A percentile compares a stretch with the other conserved stretches of the same genome.
phyloP scores from a whole-genome alignment of 2,329 filamentous ascomycete genomes.

The Fusarium camptoceras region DNA sequence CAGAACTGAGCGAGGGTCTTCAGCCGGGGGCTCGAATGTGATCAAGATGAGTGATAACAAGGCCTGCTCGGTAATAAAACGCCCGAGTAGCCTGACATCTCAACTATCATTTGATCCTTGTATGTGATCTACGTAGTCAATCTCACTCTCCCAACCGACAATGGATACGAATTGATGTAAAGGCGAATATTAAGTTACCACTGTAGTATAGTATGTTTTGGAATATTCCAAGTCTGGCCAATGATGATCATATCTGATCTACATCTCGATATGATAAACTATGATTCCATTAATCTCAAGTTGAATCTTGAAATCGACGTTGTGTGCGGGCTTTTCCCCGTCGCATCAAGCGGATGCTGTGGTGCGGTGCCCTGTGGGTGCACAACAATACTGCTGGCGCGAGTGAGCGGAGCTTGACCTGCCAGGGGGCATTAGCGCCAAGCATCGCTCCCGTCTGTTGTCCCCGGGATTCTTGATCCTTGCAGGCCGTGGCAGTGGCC shows the following conservation, averaged over 20 bases:
- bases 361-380: slow-evolving; percentile 26
- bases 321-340: slow-evolving; percentile 34
- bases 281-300: slow-evolving; percentile 18
- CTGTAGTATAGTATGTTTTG: background rate
- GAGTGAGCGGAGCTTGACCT: slow-evolving; percentile 39
- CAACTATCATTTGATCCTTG: slow-evolving; percentile 27
- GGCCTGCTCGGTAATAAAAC: slow-evolving; percentile 4
- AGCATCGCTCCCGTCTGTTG: slow-evolving; percentile 44
- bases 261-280: background rate
- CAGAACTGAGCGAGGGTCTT: background rate
- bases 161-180: background rate
- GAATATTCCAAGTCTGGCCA: background rate
- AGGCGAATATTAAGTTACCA: background rate
- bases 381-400: slow-evolving; percentile 39
- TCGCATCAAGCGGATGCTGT: slow-evolving; percentile 37
- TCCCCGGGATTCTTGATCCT: slow-evolving; percentile 33
- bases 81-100: slow-evolving; percentile 21
- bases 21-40: slow-evolving; percentile 13
- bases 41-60: slow-evolving; percentile 9
- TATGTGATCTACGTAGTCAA: slow-evolving; percentile 31
- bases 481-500: slow-evolving; percentile 33
- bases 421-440: slow-evolving; percentile 41
- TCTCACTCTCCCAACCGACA: slow-evolving; percentile 6
- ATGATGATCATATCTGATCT: background rate
- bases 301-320: slow-evolving; percentile 24